phyloP scores from a whole-genome alignment of 768 basidiomycete genomes.

The Roridomyces roridus region DNA sequence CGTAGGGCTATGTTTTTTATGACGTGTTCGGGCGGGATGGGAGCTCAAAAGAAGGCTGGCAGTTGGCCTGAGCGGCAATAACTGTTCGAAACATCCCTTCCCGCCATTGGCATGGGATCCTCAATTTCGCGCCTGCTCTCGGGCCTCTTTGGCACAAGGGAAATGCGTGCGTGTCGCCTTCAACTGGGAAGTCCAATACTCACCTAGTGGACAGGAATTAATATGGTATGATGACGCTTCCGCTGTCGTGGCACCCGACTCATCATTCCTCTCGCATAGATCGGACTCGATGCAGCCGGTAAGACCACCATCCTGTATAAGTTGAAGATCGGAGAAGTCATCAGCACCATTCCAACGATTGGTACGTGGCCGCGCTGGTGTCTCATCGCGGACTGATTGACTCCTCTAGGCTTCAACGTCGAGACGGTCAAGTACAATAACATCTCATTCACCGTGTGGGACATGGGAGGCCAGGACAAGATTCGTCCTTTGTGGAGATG shows the following conservation, averaged over 20 bases:
- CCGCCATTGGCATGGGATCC: constrained; percentile 68
- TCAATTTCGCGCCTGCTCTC: constrained; percentile 75
- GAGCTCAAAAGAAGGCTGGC: too few species aligned
- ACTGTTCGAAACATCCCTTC: too few species aligned
- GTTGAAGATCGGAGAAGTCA: too few species aligned
- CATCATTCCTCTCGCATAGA: constrained; percentile 51
- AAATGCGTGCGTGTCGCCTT: constrained; percentile 85
- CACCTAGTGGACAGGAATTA: constrained; percentile 73
- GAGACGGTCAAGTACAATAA: too few species aligned
- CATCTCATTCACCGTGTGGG: constrained; percentile 99
- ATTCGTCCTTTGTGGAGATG: constrained; percentile 99
- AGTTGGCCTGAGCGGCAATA: too few species aligned
- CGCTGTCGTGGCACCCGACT: constrained; percentile 16
- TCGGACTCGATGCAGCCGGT: constrained; percentile 99
- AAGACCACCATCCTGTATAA: constrained; percentile 99
- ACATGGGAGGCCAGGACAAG: constrained; percentile 99
- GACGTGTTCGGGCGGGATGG: too few species aligned
- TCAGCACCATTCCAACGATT: constrained; percentile 99
- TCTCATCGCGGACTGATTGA: constrained; percentile 26
- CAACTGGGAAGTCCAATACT: constrained; percentile 36
- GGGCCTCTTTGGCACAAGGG: constrained; percentile 99
- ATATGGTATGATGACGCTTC: constrained; percentile 74
- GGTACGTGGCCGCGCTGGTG: constrained; percentile 60
- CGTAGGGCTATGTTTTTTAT: too few species aligned
- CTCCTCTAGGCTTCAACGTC: constrained; percentile 91